These are phyloP conservation scores for Globisporangium abappressorium DNA, from an alignment of 352 stramenopile species.

Conservation along the genomic window DNA sequence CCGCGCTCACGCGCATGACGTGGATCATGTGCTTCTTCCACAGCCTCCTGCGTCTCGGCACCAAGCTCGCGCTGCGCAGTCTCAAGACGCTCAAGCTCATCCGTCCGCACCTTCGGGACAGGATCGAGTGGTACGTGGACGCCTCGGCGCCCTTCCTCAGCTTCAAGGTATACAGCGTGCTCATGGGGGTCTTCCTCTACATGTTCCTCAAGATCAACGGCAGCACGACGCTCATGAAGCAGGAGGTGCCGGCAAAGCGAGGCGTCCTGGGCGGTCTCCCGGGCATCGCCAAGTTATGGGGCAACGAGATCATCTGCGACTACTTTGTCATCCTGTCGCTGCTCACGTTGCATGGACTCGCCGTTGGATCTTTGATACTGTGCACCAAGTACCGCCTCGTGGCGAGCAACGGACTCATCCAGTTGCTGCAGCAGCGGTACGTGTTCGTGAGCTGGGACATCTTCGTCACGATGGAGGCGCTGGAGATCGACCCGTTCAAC, in stretches of 20 bases:
- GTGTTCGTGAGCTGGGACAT: constrained; percentile 51
- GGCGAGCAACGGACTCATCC: constrained; percentile 45
- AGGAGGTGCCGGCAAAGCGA: constrained; percentile 23
- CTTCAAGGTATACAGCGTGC: constrained; percentile 34
- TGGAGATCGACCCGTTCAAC: constrained; percentile 48
- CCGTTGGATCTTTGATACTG: constrained; percentile 28
- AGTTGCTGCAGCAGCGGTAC: constrained; percentile 44
- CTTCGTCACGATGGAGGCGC: constrained; percentile 27
- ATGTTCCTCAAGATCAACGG: constrained; percentile 33
- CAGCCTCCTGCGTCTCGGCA: not conserved
- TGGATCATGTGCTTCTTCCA: constrained; percentile 28
- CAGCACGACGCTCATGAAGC: constrained; percentile 44
- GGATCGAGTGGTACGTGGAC: constrained; percentile 25
- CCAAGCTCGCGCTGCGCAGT: constrained; percentile 3
- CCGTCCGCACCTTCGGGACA: not conserved
- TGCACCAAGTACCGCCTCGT: constrained; percentile 35
- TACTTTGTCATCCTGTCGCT: constrained; percentile 45
- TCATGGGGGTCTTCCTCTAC: constrained; percentile 22
- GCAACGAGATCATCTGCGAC: constrained; percentile 55
- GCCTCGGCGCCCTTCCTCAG: constrained; percentile 21
- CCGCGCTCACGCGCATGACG: constrained; percentile 29
- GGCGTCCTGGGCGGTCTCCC: constrained; percentile 35
- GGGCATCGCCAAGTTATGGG: constrained; percentile 41
- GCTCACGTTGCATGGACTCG: constrained; percentile 40
- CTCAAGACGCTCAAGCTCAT: constrained; percentile 10